Conservation (phyloP, 208 protist species). For the Histomonas meleagridis region DNA sequence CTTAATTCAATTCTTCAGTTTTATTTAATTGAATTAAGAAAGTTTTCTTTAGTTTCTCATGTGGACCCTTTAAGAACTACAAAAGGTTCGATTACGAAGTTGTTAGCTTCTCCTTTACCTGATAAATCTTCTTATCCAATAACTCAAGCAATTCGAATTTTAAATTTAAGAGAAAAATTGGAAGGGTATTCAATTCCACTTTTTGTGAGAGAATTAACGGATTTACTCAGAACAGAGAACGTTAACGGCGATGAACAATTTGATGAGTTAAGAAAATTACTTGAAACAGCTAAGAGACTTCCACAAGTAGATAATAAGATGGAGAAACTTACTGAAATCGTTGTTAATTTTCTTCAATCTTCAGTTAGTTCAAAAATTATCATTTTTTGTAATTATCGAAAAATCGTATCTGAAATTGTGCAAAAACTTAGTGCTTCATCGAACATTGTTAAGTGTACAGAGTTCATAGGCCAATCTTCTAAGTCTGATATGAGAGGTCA, state of each 20-base stretch:
- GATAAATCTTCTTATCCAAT: not conserved
- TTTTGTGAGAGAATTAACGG: not conserved
- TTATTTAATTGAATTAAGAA: not conserved
- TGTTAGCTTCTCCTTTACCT: not conserved
- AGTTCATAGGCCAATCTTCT: not conserved
- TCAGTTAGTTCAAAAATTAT: not conserved
- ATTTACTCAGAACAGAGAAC: not conserved
- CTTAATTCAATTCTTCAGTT: not conserved
- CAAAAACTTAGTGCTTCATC: not conserved
- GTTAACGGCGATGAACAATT: not conserved
- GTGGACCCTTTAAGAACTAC: not conserved
- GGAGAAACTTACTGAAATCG: slow-evolving; percentile 13
- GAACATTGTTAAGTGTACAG: not conserved
- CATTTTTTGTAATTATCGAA: not conserved
- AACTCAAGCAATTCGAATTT: not conserved
- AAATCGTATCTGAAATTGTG: not conserved
- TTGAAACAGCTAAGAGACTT: not conserved
- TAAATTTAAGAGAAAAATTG: slow-evolving; percentile 19
- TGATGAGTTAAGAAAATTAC: not conserved
- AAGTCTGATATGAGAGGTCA: not conserved
- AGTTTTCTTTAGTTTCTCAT: not conserved
- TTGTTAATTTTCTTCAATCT: not conserved
- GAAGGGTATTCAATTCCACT: not conserved
- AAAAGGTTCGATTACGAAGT: not conserved
- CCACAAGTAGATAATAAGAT: not conserved